A percentile compares a stretch with the other conserved stretches of the same genome.
phyloP scores from a whole-genome alignment of 192 early-diverging fungal species.

The Borealophlyctis nickersoniae region DNA sequence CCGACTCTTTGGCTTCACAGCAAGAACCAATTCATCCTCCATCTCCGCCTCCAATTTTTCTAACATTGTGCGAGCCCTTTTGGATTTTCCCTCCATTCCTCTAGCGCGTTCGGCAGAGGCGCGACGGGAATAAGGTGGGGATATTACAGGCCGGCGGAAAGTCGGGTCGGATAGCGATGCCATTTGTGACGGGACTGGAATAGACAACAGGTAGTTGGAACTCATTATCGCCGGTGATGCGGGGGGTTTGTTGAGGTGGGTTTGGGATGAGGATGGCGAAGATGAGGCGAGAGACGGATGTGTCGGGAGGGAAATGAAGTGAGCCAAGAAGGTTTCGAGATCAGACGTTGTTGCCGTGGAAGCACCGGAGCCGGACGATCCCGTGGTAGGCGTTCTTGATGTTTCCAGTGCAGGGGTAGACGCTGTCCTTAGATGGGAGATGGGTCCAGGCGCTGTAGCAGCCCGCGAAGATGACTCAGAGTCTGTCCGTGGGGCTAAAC shows the following conservation, averaged over 20 bases:
- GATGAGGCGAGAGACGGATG: too few species aligned
- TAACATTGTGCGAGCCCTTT: constrained; percentile 14
- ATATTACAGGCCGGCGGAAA: constrained; percentile 13
- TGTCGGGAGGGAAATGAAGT: constrained; percentile 15
- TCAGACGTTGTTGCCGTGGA: constrained; percentile 1
- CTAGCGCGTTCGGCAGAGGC: background rate
- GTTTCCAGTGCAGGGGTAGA: too few species aligned
- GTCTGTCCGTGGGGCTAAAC: background rate
- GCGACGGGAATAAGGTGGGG: constrained; percentile 21
- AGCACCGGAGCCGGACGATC: too few species aligned
- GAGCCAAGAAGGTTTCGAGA: constrained; percentile 7
- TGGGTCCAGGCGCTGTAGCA: too few species aligned
- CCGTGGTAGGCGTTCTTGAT: too few species aligned
- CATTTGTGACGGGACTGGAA: constrained; percentile 23
- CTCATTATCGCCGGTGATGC: too few species aligned
- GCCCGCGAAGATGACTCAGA: too few species aligned
- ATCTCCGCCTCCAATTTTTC: constrained; percentile 25
- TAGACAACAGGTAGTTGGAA: too few species aligned
- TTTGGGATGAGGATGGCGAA: too few species aligned
- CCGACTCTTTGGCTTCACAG: background rate
- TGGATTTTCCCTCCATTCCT: constrained; percentile 4
- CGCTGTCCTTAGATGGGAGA: too few species aligned
- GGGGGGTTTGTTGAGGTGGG: too few species aligned
- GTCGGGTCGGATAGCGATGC: constrained; percentile 22
- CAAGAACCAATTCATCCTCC: constrained; percentile 2